Conservation (phyloP, 345 rosid species). For the Ceriops decandra region DNA sequence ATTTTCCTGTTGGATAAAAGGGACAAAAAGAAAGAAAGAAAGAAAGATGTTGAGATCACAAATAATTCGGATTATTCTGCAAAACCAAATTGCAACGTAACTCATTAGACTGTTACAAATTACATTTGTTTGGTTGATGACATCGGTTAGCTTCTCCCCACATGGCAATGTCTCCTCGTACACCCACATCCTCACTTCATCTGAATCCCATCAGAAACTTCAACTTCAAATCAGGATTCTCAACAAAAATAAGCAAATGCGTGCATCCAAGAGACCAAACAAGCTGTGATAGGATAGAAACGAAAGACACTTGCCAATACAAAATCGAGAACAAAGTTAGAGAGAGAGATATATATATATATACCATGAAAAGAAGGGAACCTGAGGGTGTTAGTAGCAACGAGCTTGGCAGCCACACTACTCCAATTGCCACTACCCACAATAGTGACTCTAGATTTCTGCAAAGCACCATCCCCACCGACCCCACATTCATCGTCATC, state of each 20-base stretch:
- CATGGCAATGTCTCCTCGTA: conserved; percentile 78
- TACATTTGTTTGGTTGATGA: conserved; percentile 79
- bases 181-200: conserved; percentile 99
- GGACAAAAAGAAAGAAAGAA: not conserved
- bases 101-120: conserved; percentile 42
- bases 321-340: not conserved
- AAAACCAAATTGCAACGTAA: not conserved
- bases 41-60: not conserved
- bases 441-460: conserved; percentile 63
- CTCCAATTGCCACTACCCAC: conserved; percentile 99
- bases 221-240: conserved; percentile 2
- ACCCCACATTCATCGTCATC: not conserved
- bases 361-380: conserved; percentile 68
- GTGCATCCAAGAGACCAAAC: not conserved
- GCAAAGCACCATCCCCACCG: not conserved
- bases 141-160: conserved; percentile 88
- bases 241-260: not conserved
- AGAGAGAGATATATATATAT: conserved; percentile 10
- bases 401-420: conserved; percentile 95
- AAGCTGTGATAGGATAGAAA: too few species aligned
- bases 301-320: not conserved
- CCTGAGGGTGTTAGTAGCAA: conserved; percentile 80
- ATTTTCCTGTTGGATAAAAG: conserved; percentile 49
- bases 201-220: conserved; percentile 37
- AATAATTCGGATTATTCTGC: not conserved